Evolutionary conservation across 495 filamentous ascomycete genomes (phyloP).

Genomic region (Hapsidospora chrysogenum): DNA sequence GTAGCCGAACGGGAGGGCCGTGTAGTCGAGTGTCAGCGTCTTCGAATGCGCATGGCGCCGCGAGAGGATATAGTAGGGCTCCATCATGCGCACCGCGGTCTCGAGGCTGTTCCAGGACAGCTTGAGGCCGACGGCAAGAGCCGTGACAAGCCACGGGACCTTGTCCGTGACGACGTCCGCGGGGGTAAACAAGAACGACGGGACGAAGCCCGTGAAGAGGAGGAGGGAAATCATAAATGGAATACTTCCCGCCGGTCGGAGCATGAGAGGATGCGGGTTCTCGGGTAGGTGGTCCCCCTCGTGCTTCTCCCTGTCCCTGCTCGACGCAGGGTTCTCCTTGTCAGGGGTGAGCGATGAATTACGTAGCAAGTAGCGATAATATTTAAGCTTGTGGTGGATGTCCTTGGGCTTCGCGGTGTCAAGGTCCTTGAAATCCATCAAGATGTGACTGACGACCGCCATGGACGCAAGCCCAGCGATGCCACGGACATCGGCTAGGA

Average conservation of each 20-base stretch:
- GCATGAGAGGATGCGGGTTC: conserved; percentile 54
- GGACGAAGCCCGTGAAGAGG: conserved; percentile 34
- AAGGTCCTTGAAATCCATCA: conserved; percentile 57
- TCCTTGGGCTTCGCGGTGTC: conserved; percentile 45
- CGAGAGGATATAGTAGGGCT: conserved; percentile 56
- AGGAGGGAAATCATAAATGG: conserved; percentile 33
- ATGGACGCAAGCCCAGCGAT: conserved; percentile 61
- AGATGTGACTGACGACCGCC: conserved; percentile 53
- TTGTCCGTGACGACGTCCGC: conserved; percentile 37
- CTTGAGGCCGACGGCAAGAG: conserved; percentile 46
- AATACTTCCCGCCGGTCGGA: conserved; percentile 39
- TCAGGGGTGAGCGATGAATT: conserved; percentile 46
- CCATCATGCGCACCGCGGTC: conserved; percentile 52
- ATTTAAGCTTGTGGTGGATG: conserved; percentile 47
- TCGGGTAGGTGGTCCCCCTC: conserved; percentile 19
- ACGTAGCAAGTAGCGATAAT: conserved; percentile 48
- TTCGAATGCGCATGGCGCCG: conserved; percentile 42
- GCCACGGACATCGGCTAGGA: conserved; percentile 51
- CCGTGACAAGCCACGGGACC: conserved; percentile 46
- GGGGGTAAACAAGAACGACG: conserved; percentile 37
- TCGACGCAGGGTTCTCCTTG: conserved; percentile 13
- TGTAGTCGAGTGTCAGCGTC: conserved; percentile 55
- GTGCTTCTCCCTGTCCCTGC: conserved; percentile 19
- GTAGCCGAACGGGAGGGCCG: conserved; percentile 48
- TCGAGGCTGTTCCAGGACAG: conserved; percentile 54